Base-by-base conservation (phyloP, 805 yeast genomes). In the Candida ovalis region DNA sequence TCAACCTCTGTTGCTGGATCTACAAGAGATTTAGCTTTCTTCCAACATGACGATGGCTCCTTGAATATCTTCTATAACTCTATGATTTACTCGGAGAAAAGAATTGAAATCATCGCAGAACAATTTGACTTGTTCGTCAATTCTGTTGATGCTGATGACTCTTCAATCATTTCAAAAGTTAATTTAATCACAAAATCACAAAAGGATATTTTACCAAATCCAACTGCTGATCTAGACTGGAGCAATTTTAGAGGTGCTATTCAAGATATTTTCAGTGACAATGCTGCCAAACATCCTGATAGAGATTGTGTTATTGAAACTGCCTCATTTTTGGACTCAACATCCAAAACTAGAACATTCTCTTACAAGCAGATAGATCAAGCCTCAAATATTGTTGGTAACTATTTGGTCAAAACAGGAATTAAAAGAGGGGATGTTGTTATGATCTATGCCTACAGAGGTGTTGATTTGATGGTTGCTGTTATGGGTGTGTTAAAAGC, bases 401-500 rank as follows among this genome's bases (percentile, higher is more conserved):
- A 94, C 69, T 86, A 88, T 61, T 76, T 94, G 59, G 83, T 88
- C 49, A 70, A 77, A 23, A 80, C 84, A 5, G 98, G 98, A 13
- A 85, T 94, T 59, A 74, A 80, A 54, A 76, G 86, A 61, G 99
- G 98, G 48, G 98, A 94, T 66, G 89, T 94, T 17, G 98, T 94
- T 17, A 91, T 91, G 96, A 91, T 95, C 57, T 94, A 94, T 64
- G 97, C 99, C 23, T 88, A 92, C 62, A 82, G 99, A 69, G 97
- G 97, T 59, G 99, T 94, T 7, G 99, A 94, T 64, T 74, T 94
- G 53, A 88, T 94, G 81, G 88, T 95, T 39, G 95, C 98, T 5
- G 97, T 94, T 17, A 84, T 94, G 87, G 99, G 98, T 68, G 96
- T 90, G 19, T 78, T 94, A 65, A 94, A 94, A 71, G 98, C 99